Conservation (phyloP, 1,139 yeast species). For the Hyphopichia burtonii region DNA sequence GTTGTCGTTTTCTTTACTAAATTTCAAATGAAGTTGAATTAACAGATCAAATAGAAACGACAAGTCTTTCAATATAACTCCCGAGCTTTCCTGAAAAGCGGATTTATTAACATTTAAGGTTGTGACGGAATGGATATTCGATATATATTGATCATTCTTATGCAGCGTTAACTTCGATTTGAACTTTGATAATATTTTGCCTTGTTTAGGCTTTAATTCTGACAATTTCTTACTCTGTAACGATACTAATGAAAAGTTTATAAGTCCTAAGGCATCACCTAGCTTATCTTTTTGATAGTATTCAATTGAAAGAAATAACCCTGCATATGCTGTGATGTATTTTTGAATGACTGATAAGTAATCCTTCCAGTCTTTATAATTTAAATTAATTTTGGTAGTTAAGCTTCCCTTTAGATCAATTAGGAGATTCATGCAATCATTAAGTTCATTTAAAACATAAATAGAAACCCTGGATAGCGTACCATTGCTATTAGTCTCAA, state of each 20-base stretch:
- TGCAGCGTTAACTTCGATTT: conserved; percentile 25
- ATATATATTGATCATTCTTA: conserved; percentile 32
- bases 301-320: conserved; percentile 42
- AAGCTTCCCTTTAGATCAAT: conserved; percentile 10
- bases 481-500: conserved; percentile 36
- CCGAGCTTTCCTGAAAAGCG: conserved; percentile 33
- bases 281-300: conserved; percentile 39
- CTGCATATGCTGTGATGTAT: conserved; percentile 43
- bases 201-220: conserved; percentile 11
- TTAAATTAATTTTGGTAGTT: conserved; percentile 9
- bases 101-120: conserved; percentile 37
- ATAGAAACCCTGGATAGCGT: conserved; percentile 44
- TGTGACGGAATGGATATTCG: conserved; percentile 36
- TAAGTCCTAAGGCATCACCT: conserved; percentile 45
- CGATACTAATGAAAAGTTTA: conserved; percentile 37
- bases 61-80: conserved; percentile 39
- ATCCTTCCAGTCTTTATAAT: conserved; percentile 29
- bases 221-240: conserved; percentile 36
- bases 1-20: conserved; percentile 43
- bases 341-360: conserved; percentile 33
- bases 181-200: conserved; percentile 17
- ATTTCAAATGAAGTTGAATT: conserved; percentile 36
- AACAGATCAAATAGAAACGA: conserved; percentile 40
- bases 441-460: conserved; percentile 34
- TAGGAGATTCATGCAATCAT: conserved; percentile 17